Evolutionary conservation across 2,329 filamentous ascomycete genomes (phyloP).

Genomic region (Lachnum nothofagi): DNA sequence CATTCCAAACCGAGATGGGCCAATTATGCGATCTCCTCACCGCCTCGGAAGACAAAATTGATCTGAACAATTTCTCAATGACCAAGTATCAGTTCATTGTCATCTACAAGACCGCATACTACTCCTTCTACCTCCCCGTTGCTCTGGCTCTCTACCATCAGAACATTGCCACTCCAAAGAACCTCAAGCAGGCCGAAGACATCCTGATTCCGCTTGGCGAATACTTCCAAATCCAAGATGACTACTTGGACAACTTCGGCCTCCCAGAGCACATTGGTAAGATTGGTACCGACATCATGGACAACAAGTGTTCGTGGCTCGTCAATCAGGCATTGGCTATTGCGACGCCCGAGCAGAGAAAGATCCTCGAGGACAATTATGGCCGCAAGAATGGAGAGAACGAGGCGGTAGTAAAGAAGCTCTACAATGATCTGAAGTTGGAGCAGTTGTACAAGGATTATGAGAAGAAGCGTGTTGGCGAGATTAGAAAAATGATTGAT

Average conservation of each 20-base stretch:
- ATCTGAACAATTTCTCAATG: slow-evolving; percentile 92
- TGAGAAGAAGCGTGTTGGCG: slow-evolving; percentile 79
- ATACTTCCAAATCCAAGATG: slow-evolving; percentile 99
- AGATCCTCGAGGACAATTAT: slow-evolving; percentile 86
- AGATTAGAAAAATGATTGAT: slow-evolving; percentile 70
- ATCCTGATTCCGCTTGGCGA: slow-evolving; percentile 96
- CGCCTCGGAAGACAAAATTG: slow-evolving; percentile 86
- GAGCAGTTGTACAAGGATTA: slow-evolving; percentile 80
- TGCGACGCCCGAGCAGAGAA: slow-evolving; percentile 77
- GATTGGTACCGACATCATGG: slow-evolving; percentile 97
- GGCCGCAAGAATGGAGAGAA: slow-evolving; percentile 80
- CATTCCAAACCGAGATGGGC: slow-evolving; percentile 90
- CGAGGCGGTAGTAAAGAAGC: slow-evolving; percentile 80
- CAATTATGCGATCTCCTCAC: slow-evolving; percentile 94
- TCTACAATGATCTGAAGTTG: slow-evolving; percentile 81
- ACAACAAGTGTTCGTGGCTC: slow-evolving; percentile 99
- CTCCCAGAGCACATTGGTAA: slow-evolving; percentile 91
- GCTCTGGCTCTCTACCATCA: slow-evolving; percentile 83
- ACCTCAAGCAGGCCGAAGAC: slow-evolving; percentile 81
- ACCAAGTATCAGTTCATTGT: slow-evolving; percentile 98
- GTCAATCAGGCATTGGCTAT: slow-evolving; percentile 87
- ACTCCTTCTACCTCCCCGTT: slow-evolving; percentile 97
- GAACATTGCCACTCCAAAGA: slow-evolving; percentile 77
- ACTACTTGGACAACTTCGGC: slow-evolving; percentile 97
- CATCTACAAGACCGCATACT: slow-evolving; percentile 99